phyloP scores from a whole-genome alignment of 2,329 filamentous ascomycete genomes.

The Penicillium sp. region DNA sequence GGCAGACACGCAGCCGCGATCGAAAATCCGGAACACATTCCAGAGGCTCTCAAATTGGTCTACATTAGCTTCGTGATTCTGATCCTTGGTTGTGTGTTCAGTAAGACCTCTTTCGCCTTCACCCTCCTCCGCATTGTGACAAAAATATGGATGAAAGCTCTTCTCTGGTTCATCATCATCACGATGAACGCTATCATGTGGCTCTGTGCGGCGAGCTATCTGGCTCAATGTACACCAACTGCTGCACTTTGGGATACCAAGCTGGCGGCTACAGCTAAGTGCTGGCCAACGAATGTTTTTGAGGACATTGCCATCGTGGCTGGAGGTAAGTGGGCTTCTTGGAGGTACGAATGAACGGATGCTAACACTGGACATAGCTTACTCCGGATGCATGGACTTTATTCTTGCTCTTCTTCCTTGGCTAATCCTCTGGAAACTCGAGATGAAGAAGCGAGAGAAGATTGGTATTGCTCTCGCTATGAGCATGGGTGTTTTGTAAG shows the following conservation, averaged over 20 bases:
- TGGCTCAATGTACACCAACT: constrained; percentile 21
- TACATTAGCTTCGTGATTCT: constrained; percentile 16
- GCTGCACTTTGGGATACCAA: constrained; percentile 19
- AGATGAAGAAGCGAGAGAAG: constrained; percentile 41
- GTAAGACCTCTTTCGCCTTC: constrained; percentile 28
- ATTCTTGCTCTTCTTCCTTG: constrained; percentile 40
- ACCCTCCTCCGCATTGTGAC: constrained; percentile 26
- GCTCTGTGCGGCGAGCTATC: constrained; percentile 21
- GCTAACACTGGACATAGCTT: constrained; percentile 8
- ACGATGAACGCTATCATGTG: constrained; percentile 27
- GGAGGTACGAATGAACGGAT: too few species aligned
- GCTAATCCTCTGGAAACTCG: constrained; percentile 35
- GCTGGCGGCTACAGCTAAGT: constrained; percentile 18
- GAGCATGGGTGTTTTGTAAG: constrained; percentile 38
- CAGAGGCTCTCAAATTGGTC: constrained; percentile 14
- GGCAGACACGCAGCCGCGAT: constrained; percentile 27
- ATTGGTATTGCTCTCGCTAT: constrained; percentile 39
- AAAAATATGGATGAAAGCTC: constrained; percentile 17
- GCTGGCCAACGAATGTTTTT: constrained; percentile 20
- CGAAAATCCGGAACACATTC: constrained; percentile 15
- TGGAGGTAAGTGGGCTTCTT: constrained; percentile 12
- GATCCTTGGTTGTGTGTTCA: constrained; percentile 23
- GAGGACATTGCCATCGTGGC: constrained; percentile 21
- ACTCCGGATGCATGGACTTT: constrained; percentile 33
- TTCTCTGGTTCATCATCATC: constrained; percentile 27